Evolutionary conservation across 2,329 filamentous ascomycete genomes (phyloP).

Genomic region (Atkinsonella hypoxylon): DNA sequence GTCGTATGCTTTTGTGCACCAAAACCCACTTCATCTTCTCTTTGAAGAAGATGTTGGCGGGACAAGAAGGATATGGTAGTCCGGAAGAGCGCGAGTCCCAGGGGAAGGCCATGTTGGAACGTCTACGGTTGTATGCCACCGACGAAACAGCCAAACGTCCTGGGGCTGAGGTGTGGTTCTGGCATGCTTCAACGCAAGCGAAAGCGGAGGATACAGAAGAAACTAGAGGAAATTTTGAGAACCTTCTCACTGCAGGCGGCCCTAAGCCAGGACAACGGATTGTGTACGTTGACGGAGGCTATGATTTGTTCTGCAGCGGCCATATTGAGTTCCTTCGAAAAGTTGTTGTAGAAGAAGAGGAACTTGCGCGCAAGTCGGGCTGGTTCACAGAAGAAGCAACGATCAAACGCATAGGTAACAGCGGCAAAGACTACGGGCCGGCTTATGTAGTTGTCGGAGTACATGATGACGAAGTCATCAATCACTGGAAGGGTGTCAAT

Average conservation of each 20-base stretch:
- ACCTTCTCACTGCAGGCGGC: slow-evolving; percentile 58
- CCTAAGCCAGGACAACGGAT: slow-evolving; percentile 70
- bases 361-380: slow-evolving; percentile 51
- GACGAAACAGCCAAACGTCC: slow-evolving; percentile 70
- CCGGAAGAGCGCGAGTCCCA: slow-evolving; percentile 51
- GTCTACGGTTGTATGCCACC: slow-evolving; percentile 77
- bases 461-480: slow-evolving; percentile 91
- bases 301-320: slow-evolving; percentile 90
- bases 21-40: slow-evolving; percentile 84
- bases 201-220: slow-evolving; percentile 32
- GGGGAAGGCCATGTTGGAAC: slow-evolving; percentile 58
- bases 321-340: slow-evolving; percentile 88
- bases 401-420: slow-evolving; percentile 44
- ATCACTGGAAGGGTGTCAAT: slow-evolving; percentile 92
- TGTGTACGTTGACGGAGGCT: slow-evolving; percentile 92
- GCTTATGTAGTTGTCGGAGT: slow-evolving; percentile 87
- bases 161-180: slow-evolving; percentile 78
- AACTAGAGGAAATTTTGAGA: slow-evolving; percentile 53
- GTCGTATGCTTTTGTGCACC: slow-evolving; percentile 95
- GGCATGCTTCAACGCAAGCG: slow-evolving; percentile 45
- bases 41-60: slow-evolving; percentile 54
- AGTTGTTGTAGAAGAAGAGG: slow-evolving; percentile 63
- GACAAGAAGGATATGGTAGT: slow-evolving; percentile 60
- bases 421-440: slow-evolving; percentile 63
- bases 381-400: slow-evolving; percentile 62